Evolutionary conservation across 2,329 filamentous ascomycete genomes (phyloP).

Genomic region (Botrytis paeoniae): DNA sequence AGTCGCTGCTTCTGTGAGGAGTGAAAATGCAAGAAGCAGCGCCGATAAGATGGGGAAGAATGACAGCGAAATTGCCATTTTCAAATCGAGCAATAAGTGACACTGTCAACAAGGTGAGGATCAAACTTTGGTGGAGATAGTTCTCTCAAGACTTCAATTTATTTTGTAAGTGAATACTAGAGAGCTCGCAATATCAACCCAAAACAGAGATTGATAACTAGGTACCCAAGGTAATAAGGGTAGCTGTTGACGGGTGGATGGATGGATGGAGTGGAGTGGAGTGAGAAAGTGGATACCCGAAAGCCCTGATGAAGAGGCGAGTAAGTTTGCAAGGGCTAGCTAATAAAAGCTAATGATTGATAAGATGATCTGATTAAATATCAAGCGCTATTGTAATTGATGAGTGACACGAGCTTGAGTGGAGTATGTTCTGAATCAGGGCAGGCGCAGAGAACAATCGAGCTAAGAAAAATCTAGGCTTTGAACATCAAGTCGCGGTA

Average conservation of each 20-base stretch:
- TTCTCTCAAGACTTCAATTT: background rate
- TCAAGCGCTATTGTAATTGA: background rate
- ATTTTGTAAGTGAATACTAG: background rate
- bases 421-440: background rate
- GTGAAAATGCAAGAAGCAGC: slow-evolving; percentile 35
- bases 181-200: background rate
- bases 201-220: no score
- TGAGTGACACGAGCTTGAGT: background rate
- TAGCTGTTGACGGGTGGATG: background rate
- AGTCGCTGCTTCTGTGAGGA: slow-evolving; percentile 43
- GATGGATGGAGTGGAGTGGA: background rate
- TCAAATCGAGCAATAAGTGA: background rate
- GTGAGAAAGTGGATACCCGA: slow-evolving; percentile 23
- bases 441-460: no score
- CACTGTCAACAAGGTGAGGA: background rate
- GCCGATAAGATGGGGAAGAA: slow-evolving; percentile 41
- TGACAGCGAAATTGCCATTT: slow-evolving; percentile 45
- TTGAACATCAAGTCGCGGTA: background rate
- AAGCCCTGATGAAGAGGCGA: slow-evolving; percentile 37
- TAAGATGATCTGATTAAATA: slow-evolving; percentile 20
- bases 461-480: background rate
- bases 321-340: slow-evolving; percentile 43
- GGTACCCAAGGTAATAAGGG: background rate
- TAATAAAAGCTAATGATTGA: slow-evolving; percentile 38
- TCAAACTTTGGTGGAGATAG: background rate